Base-by-base conservation (phyloP, 2,329 filamentous ascomycete genomes). In the Nemania bipapillata region DNA sequence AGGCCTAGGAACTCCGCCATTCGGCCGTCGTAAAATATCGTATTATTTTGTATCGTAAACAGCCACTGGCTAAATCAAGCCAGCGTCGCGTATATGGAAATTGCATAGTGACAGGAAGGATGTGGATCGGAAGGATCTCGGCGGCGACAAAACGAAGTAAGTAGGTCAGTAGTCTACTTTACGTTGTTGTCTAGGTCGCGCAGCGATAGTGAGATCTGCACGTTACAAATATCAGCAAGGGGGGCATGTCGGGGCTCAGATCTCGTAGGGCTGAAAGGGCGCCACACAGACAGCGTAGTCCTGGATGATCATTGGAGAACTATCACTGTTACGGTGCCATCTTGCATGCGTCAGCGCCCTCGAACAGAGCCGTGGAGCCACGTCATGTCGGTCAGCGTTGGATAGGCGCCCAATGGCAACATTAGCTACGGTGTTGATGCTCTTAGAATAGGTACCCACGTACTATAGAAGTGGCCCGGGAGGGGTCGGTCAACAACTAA, bases 241-340 rank as follows among this genome's bases (percentile, higher is more conserved):
- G 60, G 49, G 50, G 35, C 15, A 45, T 52, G 49, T 53, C 59
- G 58, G 65, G 68, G 57, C 50, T 63, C 40, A 59, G 66, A 71
- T 72, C 70, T 72, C 70, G 61, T 72, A 72, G 70, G 70, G 70
- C 70, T 72, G 68, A 72, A 71, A 67, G 56, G 37, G 42, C 54
- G 65, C 52, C 63, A 66, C 68, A 47, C 60, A 65, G 50, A 62
- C 30, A 42, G 60, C 20, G 37, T 59, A 55, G 62, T 63, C 54
- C 57, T 58, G 37, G 64, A 52, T 49, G 62, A 70, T 65, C 62
- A 68, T 68, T 72, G 67, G 69, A 37, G 53, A 47, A 32, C 59
- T 63, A 61, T 49, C 17, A 56, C 60, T 64, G 55, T 53, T 54
- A 67, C 50, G 42, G 60, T 60, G 45, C 45, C 65, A 63, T 68